Base-by-base conservation (phyloP, 129 eudicot genomes). In the Dittrichia graveolens region DNA sequence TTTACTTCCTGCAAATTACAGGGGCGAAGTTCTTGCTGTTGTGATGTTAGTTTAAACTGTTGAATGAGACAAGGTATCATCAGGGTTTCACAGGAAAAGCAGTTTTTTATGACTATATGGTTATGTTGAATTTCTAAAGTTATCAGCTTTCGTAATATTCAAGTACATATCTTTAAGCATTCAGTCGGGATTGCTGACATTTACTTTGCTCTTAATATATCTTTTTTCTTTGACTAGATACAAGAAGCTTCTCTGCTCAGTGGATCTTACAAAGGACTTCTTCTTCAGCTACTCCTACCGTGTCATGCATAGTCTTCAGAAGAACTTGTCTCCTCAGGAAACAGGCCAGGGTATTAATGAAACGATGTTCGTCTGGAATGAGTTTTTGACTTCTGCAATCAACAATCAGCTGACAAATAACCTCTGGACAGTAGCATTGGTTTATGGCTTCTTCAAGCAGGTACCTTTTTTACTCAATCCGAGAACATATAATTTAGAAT, bases 191-290 rank as follows among this genome's bases (percentile, higher is more conserved):
- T 66, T 81, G 31, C 83, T 81, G 80, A 82, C 67, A 80, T 81
- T 82, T 81, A 82, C 50, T 78, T 71, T 80, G 52, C 76, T 59
- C 73, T 67, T 74, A 48, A 55, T 76, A 63, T 74, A 24, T 81
- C 39, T 62, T 75, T 34, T 37, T 10, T 80, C 63, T 59, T 76
- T 72, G 50, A 53, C 71, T 84, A 95, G 99, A 90, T 95, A 88
- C 89, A 88, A 78, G 91, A 90, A 91, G 94, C 97, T 95, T 59
- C 86, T 95, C 16, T 74, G 88, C 87, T 63, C 85, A 6, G 86
- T 95, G 94, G 96, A 95, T 70, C 95, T 90, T 69, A 90, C 95
- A n/a, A 95, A 86, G 90, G 99, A 88, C 87, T 95, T 95, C 97
- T 95, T 46, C 75, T 95, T 84, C 82, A 95, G 99, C 90, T 88